These are phyloP conservation scores for Astrocystis sublimbata DNA, from an alignment of 495 filamentous ascomycete genomes.

Conservation along the genomic window DNA sequence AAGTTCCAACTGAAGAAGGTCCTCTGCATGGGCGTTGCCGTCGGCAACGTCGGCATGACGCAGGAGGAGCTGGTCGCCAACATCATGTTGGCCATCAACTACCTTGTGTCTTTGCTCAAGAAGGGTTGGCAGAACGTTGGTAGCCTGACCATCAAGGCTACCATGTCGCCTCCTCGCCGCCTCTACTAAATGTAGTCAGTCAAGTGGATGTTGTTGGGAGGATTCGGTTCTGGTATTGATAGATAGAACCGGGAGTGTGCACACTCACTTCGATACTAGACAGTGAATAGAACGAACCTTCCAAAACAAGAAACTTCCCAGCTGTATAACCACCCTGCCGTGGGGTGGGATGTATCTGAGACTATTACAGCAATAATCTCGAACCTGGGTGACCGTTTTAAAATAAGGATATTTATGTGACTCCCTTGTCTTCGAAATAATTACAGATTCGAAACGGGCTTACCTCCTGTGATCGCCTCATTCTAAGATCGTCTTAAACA, in stretches of 20 bases:
- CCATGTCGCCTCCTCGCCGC: conserved; percentile 96
- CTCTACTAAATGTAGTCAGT: conserved; percentile 73
- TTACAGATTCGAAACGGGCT: too few relatives aligned
- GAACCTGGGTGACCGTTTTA: too few relatives aligned
- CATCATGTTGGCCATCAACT: conserved; percentile 97
- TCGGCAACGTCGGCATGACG: conserved; percentile 96
- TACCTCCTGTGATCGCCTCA: too few relatives aligned
- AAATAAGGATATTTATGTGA: too few relatives aligned
- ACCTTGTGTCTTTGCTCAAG: conserved; percentile 97
- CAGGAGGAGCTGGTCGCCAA: conserved; percentile 95
- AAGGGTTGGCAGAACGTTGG: conserved; percentile 99
- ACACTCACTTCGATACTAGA: conserved; percentile 21
- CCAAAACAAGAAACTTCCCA: too few relatives aligned
- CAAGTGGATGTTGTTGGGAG: conserved; percentile 22
- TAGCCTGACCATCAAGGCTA: conserved; percentile 97
- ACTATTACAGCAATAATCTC: too few relatives aligned
- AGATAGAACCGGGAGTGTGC: conserved; percentile 10
- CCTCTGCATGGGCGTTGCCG: conserved; percentile 97
- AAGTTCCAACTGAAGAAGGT: conserved; percentile 99
- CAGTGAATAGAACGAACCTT: conserved; percentile 32
- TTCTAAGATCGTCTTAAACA: too few relatives aligned
- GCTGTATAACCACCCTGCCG: too few relatives aligned
- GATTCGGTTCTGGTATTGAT: conserved; percentile 28
- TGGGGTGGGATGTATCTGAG: too few relatives aligned
- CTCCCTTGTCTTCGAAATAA: too few relatives aligned